Evolutionary conservation across 495 filamentous ascomycete genomes (phyloP).

Genomic region (Neurospora pannonica): DNA sequence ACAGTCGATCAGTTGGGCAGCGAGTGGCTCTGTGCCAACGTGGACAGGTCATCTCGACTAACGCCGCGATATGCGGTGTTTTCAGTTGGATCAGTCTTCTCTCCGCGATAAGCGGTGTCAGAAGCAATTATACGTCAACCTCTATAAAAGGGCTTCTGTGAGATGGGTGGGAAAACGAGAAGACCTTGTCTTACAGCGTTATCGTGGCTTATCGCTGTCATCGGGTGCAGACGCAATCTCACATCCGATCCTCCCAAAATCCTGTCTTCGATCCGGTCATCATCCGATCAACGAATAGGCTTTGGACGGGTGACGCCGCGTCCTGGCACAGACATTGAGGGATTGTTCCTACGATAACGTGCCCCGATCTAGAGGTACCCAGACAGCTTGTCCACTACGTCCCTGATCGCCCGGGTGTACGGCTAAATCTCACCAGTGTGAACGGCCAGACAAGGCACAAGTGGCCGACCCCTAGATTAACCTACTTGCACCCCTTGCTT

Average conservation of each 20-base stretch:
- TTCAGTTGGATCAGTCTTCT: too few species aligned
- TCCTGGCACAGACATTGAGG: not conserved
- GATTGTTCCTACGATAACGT: not conserved
- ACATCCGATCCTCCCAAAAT: conserved; percentile 6
- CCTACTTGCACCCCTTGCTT: not conserved
- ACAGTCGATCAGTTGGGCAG: not conserved
- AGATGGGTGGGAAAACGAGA: not conserved
- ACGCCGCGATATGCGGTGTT: not conserved
- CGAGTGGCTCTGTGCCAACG: not conserved
- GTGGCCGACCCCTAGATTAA: conserved; percentile 11
- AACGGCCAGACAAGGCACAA: conserved; percentile 22
- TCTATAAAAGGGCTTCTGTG: not conserved
- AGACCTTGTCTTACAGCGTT: not conserved
- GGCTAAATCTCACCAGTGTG: conserved; percentile 15
- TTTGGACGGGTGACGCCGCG: not conserved
- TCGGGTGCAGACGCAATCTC: conserved; percentile 4
- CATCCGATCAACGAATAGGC: conserved; percentile 1
- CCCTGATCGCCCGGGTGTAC: conserved; percentile 6
- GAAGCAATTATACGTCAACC: not conserved
- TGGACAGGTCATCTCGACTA: not conserved
- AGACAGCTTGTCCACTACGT: not conserved
- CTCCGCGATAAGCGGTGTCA: not conserved
- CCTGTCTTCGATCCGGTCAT: conserved; percentile 1
- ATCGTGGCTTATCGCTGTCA: not conserved
- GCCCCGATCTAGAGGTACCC: not conserved